Base-by-base conservation (phyloP, 768 basidiomycete species). In the Termitomyces sp. region DNA sequence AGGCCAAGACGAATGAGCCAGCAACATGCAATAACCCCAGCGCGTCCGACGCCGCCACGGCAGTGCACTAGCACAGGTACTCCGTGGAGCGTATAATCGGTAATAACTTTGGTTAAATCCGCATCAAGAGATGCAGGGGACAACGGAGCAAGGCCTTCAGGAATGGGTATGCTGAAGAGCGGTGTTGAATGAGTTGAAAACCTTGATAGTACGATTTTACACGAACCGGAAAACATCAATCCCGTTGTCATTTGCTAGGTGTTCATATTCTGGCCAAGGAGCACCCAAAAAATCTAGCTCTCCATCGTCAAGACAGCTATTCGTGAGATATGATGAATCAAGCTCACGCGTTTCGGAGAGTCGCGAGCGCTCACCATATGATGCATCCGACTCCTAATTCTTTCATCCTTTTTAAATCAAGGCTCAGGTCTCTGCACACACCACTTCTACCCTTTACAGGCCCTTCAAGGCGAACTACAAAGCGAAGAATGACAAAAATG, bases 1-100 rank as follows among this genome's bases (percentile, higher is more conserved):
- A 97, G 78, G 4, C 94, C 95, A 60, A 97, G 84, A 69, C 91
- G 92, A 58, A 96, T 78, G 68, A 91, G 80, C 95, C 95, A 98
- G 65, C 90, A 93, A 63, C 88, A 92, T 2, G 94, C 94, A 46
- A 98, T 79, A 26, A 98, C 79, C 1, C 95, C 96, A 0, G 95
- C 96, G 18, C 95, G 83, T 3, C 95, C 95, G 7, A 98, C 89
- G 4, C 96, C 96, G 16, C 95, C 95, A 18, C 95, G 84, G 68
- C 96, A 98, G 64, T 98, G 96, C 13, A 88, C 89, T 12, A 96
- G 79, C 9, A 94, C 80, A 9, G 83, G 79, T 0, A 81, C 67
- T 2, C 94, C 92, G 6, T 73, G 75, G 4, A 94, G 75, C 0
- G 94, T 88, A 66, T 96, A 96, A 4, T 70, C 69, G 22, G 81